These are phyloP conservation scores for Ajuga chamaepitys DNA, from an alignment of 257 asterid genomes.

Conservation along the genomic window DNA sequence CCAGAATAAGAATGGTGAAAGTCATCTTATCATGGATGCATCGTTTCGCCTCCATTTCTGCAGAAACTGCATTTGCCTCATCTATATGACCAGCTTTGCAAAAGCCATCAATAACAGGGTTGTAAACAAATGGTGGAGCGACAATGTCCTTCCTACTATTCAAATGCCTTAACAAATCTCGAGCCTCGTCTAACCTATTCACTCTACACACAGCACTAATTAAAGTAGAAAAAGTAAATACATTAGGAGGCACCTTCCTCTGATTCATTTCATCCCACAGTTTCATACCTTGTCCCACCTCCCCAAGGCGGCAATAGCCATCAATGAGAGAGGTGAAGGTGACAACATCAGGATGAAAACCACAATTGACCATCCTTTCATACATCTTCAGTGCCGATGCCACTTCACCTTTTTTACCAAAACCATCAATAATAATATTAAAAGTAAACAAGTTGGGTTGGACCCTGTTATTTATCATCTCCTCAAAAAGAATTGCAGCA, in stretches of 20 bases:
- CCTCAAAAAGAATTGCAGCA: conserved; percentile 44
- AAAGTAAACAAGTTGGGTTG: conserved; percentile 60
- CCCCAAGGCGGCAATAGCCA: conserved; percentile 63
- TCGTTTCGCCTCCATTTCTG: conserved; percentile 68
- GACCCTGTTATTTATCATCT: conserved; percentile 48
- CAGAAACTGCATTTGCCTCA: conserved; percentile 54
- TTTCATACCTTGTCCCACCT: conserved; percentile 51
- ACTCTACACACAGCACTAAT: conserved; percentile 65
- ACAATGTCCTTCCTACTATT: conserved; percentile 45
- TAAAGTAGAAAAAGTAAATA: conserved; percentile 58
- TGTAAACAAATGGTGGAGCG: conserved; percentile 68
- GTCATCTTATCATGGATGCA: conserved; percentile 76
- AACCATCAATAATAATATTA: conserved; percentile 64
- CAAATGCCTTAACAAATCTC: conserved; percentile 51
- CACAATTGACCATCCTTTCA: conserved; percentile 38
- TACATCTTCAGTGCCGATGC: conserved; percentile 41
- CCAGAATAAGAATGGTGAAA: conserved; percentile 76
- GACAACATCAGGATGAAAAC: conserved; percentile 67
- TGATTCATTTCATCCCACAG: conserved; percentile 64
- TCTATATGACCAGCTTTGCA: conserved; percentile 75
- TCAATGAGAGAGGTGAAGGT: conserved; percentile 75
- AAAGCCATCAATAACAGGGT: conserved; percentile 81
- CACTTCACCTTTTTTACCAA: conserved; percentile 66
- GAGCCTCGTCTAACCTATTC: conserved; percentile 74
- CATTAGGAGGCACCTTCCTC: conserved; percentile 52